Evolutionary conservation across 164 flowering plant genomes (phyloP).

Genomic region (Tetracentron sinense): DNA sequence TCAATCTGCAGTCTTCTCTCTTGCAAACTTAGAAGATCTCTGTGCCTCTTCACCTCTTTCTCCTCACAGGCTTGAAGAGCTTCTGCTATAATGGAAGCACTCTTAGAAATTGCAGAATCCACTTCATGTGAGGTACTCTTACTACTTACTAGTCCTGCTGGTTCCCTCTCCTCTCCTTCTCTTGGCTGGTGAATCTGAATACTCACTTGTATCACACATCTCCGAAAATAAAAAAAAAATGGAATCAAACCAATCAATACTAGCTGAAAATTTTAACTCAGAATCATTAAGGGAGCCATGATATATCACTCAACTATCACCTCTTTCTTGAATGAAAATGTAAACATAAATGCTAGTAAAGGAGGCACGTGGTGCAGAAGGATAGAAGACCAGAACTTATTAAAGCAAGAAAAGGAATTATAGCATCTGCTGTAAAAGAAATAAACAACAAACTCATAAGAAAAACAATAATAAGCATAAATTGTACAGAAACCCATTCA

Average conservation of each 20-base stretch:
- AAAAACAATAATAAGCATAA: too few species aligned
- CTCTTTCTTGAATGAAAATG: constrained; percentile 1
- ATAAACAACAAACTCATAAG: too few species aligned
- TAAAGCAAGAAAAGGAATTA: too few species aligned
- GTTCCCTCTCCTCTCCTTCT: constrained; percentile 37
- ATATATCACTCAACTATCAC: constrained; percentile 10
- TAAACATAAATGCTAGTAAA: not conserved
- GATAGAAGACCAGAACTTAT: too few species aligned
- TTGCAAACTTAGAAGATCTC: constrained; percentile 44
- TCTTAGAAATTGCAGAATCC: constrained; percentile 53
- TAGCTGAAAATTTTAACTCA: constrained; percentile 4
- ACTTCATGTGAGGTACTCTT: constrained; percentile 31
- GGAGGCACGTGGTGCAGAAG: too few species aligned
- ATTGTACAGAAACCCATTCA: too few species aligned
- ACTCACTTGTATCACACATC: constrained; percentile 65
- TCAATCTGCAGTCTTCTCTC: constrained; percentile 60
- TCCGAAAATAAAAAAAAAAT: constrained; percentile 24
- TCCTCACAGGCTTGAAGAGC: constrained; percentile 59
- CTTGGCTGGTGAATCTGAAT: constrained; percentile 62
- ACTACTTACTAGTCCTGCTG: constrained; percentile 12
- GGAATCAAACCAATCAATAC: constrained; percentile 20
- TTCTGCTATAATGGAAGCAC: constrained; percentile 64
- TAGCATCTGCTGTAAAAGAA: too few species aligned
- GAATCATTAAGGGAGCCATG: not conserved
- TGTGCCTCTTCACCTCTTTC: constrained; percentile 67